Conservation (phyloP, 2,329 filamentous ascomycete genomes). For the Neofusicoccum kwambonambiense region DNA sequence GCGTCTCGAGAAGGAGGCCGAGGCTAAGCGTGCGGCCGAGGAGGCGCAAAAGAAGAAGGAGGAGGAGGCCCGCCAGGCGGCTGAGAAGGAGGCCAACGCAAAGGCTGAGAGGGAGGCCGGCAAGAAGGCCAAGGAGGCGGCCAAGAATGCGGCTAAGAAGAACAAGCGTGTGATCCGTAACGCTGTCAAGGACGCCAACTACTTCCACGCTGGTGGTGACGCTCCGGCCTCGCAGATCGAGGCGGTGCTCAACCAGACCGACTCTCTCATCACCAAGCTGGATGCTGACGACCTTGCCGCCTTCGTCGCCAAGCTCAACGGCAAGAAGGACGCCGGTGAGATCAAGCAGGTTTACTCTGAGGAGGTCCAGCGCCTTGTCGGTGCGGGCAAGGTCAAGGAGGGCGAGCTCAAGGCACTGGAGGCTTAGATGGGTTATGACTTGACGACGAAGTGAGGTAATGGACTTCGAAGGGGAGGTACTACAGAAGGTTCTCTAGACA, state of each 20-base stretch:
- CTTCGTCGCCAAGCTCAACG: constrained; percentile 76
- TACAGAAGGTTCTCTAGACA: not conserved
- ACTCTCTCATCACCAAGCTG: constrained; percentile 82
- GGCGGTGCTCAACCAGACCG: constrained; percentile 77
- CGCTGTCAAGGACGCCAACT: constrained; percentile 96
- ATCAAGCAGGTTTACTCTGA: constrained; percentile 81
- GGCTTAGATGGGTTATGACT: not conserved
- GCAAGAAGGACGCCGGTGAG: constrained; percentile 72
- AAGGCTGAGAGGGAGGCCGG: constrained; percentile 78
- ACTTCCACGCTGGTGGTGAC: constrained; percentile 70
- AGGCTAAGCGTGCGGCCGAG: constrained; percentile 81
- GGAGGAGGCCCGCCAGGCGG: constrained; percentile 74
- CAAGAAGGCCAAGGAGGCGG: constrained; percentile 98
- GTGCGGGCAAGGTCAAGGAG: constrained; percentile 81
- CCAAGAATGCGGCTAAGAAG: constrained; percentile 99
- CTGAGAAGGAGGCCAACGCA: constrained; percentile 81
- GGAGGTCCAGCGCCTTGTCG: constrained; percentile 76
- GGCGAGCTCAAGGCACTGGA: constrained; percentile 70
- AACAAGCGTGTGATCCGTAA: constrained; percentile 97
- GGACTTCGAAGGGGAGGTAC: not conserved
- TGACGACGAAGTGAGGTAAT: not conserved
- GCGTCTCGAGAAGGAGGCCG: constrained; percentile 83
- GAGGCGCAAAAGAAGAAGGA: constrained; percentile 81
- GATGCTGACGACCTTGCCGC: constrained; percentile 87
- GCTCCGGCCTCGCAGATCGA: constrained; percentile 80